Evolutionary conservation across 805 yeast species (phyloP).

Genomic region (Spathaspora sp.): DNA sequence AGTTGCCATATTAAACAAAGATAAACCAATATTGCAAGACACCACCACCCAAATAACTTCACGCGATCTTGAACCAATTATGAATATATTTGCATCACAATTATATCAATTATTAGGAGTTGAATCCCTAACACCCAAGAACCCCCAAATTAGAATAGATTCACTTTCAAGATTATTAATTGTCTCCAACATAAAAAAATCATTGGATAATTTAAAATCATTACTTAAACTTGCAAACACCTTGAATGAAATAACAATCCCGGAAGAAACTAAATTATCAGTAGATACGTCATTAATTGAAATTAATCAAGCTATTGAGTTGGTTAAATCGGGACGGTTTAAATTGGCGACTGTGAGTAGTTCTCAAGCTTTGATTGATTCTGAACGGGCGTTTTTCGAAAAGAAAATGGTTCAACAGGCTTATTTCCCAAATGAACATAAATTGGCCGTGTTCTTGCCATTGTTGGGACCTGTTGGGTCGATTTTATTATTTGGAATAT

Average conservation of each 20-base stretch:
- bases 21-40: slow-evolving; percentile 18
- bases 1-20: slow-evolving; percentile 47
- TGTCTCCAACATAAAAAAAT: slow-evolving; percentile 53
- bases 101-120: slow-evolving; percentile 71
- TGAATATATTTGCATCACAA: slow-evolving; percentile 74
- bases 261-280: slow-evolving; percentile 59
- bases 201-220: slow-evolving; percentile 70
- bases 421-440: slow-evolving; percentile 93
- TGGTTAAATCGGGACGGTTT: slow-evolving; percentile 29
- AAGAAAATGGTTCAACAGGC: slow-evolving; percentile 94
- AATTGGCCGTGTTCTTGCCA: slow-evolving; percentile 90
- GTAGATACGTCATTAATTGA: slow-evolving; percentile 49
- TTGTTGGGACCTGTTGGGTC: slow-evolving; percentile 80
- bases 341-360: slow-evolving; percentile 29
- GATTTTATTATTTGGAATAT: slow-evolving; percentile 51
- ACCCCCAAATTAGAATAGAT: slow-evolving; percentile 64
- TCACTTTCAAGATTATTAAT: slow-evolving; percentile 58
- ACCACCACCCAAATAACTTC: slow-evolving; percentile 25
- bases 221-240: slow-evolving; percentile 64
- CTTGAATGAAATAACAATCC: slow-evolving; percentile 79
- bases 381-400: slow-evolving; percentile 83
- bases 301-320: slow-evolving; percentile 34
- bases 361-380: slow-evolving; percentile 53
- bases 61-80: slow-evolving; percentile 49
- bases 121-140: slow-evolving; percentile 46